phyloP scores from a whole-genome alignment of 805 yeast species.

The Pichia cephalocereana region DNA sequence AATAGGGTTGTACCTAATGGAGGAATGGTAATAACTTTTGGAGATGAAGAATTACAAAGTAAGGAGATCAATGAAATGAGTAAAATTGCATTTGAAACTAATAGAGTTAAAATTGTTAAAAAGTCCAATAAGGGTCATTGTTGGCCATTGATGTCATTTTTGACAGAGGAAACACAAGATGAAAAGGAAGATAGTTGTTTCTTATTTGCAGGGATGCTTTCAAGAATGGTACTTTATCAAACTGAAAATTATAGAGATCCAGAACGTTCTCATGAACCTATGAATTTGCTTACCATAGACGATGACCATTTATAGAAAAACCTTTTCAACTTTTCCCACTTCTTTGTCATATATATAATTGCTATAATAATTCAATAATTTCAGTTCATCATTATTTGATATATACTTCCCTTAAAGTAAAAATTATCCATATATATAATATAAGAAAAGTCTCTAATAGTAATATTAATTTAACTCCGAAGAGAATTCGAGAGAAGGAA shows the following conservation, averaged over 20 bases:
- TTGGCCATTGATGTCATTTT: slow-evolving; percentile 38
- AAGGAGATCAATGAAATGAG: slow-evolving; percentile 29
- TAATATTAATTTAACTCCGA: too few species aligned
- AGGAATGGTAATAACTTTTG: slow-evolving; percentile 36
- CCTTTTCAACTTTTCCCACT: not conserved
- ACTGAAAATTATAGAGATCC: slow-evolving; percentile 23
- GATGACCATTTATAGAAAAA: slow-evolving; percentile 18
- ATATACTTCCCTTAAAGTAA: too few species aligned
- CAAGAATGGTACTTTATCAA: slow-evolving; percentile 37
- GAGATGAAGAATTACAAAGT: slow-evolving; percentile 33
- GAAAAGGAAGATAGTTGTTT: slow-evolving; percentile 36
- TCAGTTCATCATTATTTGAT: too few species aligned
- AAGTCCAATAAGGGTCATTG: slow-evolving; percentile 32
- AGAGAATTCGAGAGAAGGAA: too few species aligned
- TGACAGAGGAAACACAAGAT: slow-evolving; percentile 33
- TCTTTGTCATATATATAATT: not conserved
- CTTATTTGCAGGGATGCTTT: slow-evolving; percentile 29
- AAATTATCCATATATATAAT: too few species aligned
- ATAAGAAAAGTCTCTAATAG: too few species aligned
- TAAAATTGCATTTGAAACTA: slow-evolving; percentile 16
- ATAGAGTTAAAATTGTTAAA: slow-evolving; percentile 27
- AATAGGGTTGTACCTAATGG: slow-evolving; percentile 29
- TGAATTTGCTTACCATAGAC: slow-evolving; percentile 27
- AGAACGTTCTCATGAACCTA: slow-evolving; percentile 19
- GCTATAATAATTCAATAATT: not conserved